A percentile compares a stretch with the other conserved stretches of the same genome.
phyloP scores from a whole-genome alignment of 1,139 yeast genomes.

The Arxiozyma bovina region DNA sequence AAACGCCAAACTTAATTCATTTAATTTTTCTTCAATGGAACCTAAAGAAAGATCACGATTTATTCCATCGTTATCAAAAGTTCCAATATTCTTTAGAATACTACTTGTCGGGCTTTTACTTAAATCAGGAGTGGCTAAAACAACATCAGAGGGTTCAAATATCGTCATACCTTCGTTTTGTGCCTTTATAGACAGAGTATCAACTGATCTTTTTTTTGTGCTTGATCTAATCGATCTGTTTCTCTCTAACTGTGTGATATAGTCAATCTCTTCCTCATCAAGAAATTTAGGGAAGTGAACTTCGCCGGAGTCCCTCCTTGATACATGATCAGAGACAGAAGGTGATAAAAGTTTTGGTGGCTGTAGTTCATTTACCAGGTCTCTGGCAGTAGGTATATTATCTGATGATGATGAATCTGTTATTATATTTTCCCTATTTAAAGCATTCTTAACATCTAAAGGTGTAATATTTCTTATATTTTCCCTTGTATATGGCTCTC shows the following conservation, averaged over 20 bases:
- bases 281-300: slow-evolving; percentile 63
- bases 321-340: background rate
- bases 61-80: slow-evolving; percentile 17
- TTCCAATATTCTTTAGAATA: slow-evolving; percentile 39
- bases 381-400: background rate
- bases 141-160: slow-evolving; percentile 29
- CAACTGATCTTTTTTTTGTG: slow-evolving; percentile 29
- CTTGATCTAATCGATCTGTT: slow-evolving; percentile 42
- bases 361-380: background rate
- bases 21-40: slow-evolving; percentile 22
- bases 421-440: background rate
- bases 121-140: slow-evolving; percentile 30
- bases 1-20: slow-evolving; percentile 18
- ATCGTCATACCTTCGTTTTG: slow-evolving; percentile 36
- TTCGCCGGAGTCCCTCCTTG: slow-evolving; percentile 41
- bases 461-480: slow-evolving; percentile 19
- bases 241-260: slow-evolving; percentile 64
- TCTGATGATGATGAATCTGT: background rate
- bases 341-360: slow-evolving; percentile 8
- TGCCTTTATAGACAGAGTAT: slow-evolving; percentile 32
- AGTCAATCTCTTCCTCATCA: slow-evolving; percentile 59
- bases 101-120: slow-evolving; percentile 41
- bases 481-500: background rate
- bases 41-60: slow-evolving; percentile 17
- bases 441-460: slow-evolving; percentile 19